Base-by-base conservation (phyloP, 352 stramenopile genomes). In the Phytophthora brassicae region DNA sequence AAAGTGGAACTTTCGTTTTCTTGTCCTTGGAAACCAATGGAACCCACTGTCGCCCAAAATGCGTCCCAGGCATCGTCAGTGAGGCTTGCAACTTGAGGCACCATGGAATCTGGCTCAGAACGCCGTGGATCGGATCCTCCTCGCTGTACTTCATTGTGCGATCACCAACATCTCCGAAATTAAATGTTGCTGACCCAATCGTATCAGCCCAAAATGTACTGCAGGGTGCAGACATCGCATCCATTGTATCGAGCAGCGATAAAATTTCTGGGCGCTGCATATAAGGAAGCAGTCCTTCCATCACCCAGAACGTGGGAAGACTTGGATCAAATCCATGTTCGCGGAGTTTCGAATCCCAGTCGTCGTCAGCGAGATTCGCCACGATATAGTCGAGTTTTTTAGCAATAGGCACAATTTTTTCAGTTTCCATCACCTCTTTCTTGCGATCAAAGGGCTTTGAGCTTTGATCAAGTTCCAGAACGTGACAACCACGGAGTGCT, bases 131-230 rank as follows among this genome's bases (percentile, higher is more conserved):
- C 3, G 72, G 71, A 24, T 84, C 69, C 8, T 78, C 56, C 23
- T 86, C 77, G 5, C 66, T 60, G 23, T 74, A 81, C 19, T 70
- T 76, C 52, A 69, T 45, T 20, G 36, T 17, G 14, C 60, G 9
- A 20, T 49, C 33, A 43, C 66, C 36, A 9, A 47, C 20, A 8
- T 56, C 57, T 1, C 20, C 44, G n/a, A 64, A 48, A 6, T 57
- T 51, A 3, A 70, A 51, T 2, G 41, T 58, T 36, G 33, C 13
- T 11, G 41, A 48, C 0, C 63, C 58, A n/a, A 23, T 39, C 12
- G 77, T 70, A 33, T 84, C 74, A 2, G 50, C 64, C 77, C 77
- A 86, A 16, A 86, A 45, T 38, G 69, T 48, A 41, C 76, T 86
- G 0, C 64, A 43, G 5, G 48, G 58, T 6, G 76, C 71, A 19